Evolutionary conservation across 371 early-diverging fungal genomes (phyloP).

Genomic region (Mortierella sp.): DNA sequence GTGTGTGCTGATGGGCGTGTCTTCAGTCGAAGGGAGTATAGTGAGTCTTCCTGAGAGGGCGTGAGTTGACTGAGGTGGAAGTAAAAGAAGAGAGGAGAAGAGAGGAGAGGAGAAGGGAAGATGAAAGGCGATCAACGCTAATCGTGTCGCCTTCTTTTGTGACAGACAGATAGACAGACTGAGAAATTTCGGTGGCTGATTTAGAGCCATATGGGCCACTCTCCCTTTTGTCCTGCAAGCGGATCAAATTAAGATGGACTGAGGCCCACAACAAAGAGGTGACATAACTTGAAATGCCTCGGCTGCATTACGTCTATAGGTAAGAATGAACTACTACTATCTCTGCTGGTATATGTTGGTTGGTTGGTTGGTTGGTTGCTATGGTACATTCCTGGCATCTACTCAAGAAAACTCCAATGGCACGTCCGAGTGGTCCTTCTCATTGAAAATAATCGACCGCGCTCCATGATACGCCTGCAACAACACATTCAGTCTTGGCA

Average conservation of each 20-base stretch:
- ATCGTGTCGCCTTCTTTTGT: not conserved
- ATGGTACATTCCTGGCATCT: not conserved
- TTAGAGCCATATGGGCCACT: too few species aligned
- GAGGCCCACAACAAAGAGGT: too few species aligned
- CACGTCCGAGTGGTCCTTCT: conserved; percentile 49
- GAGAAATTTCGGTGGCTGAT: too few species aligned
- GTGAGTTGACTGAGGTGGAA: too few species aligned
- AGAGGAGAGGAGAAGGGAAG: too few species aligned
- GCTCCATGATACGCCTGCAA: conserved; percentile 71
- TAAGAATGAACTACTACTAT: not conserved
- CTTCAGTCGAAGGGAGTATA: not conserved
- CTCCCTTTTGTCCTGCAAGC: not conserved
- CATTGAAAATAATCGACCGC: conserved; percentile 67
- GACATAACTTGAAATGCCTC: too few species aligned
- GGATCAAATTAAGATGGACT: not conserved
- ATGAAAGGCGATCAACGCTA: too few species aligned
- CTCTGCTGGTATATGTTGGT: not conserved
- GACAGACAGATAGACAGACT: not conserved
- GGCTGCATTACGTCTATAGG: not conserved
- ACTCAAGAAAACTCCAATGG: conserved; percentile 39
- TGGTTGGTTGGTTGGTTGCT: not conserved
- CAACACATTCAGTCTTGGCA: conserved; percentile 66
- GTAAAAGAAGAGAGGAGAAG: too few species aligned
- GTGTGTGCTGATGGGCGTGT: not conserved
- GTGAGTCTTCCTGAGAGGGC: too few species aligned